Evolutionary conservation across 345 rosid species (phyloP).

Genomic region (Clarkia xantiana): DNA sequence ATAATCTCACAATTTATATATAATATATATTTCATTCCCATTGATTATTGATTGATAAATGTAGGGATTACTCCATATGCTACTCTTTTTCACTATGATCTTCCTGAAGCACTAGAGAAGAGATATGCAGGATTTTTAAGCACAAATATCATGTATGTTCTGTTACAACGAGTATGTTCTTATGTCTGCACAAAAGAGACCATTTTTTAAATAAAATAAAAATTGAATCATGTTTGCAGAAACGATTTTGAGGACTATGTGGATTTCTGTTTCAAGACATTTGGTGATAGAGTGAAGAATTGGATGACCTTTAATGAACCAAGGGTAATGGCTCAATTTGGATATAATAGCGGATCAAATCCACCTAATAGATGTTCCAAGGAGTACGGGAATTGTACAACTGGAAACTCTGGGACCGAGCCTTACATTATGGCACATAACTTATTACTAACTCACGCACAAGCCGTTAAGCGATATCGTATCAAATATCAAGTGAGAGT

Average conservation of each 20-base stretch:
- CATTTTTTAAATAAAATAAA: not conserved
- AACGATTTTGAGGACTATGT: constrained; percentile 44
- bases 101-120: constrained; percentile 38
- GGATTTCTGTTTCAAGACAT: constrained; percentile 50
- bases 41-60: no score
- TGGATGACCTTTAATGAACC: constrained; percentile 68
- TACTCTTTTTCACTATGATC: constrained; percentile 41
- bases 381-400: constrained; percentile 35
- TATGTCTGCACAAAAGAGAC: no score
- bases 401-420: constrained; percentile 41
- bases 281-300: constrained; percentile 51
- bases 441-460: constrained; percentile 43
- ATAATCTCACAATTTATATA: no score
- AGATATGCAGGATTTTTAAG: constrained; percentile 26
- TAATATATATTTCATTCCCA: no score
- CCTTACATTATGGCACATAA: constrained; percentile 49
- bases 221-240: constrained; percentile 16
- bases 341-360: constrained; percentile 33
- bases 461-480: constrained; percentile 41
- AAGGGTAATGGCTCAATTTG: constrained; percentile 41
- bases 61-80: constrained; percentile 45
- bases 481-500: constrained; percentile 27
- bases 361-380: constrained; percentile 52
- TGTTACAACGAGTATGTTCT: no score
- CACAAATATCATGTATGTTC: constrained; percentile 24